phyloP scores from a whole-genome alignment of 176 grass and related monocot genomes.

The Juncus inflexus region DNA sequence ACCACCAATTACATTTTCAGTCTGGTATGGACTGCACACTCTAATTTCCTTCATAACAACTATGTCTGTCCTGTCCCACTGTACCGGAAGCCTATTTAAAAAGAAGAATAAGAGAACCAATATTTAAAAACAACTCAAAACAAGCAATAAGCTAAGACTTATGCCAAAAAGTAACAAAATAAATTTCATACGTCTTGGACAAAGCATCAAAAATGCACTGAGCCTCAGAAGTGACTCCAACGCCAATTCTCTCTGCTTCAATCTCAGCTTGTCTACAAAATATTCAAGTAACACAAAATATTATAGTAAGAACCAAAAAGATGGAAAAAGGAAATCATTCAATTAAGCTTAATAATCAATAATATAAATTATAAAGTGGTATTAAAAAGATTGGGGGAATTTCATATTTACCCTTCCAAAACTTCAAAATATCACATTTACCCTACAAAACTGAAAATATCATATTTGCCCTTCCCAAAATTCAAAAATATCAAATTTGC shows the following conservation, averaged over 20 bases:
- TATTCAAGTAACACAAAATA: conserved; percentile 24
- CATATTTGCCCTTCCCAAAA: too few relatives aligned
- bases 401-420: too few relatives aligned
- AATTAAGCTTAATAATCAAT: conserved; percentile 5
- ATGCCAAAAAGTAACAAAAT: conserved; percentile 12
- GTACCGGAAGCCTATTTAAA: conserved; percentile 79
- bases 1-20: conserved; percentile 89
- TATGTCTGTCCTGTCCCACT: conserved; percentile 92
- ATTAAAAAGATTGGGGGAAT: not conserved
- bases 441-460: too few relatives aligned
- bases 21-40: conserved; percentile 80
- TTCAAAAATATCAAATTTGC: too few relatives aligned
- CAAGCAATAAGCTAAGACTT: not conserved
- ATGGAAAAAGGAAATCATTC: not conserved
- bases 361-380: too few relatives aligned
- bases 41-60: conserved; percentile 89
- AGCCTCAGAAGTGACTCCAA: conserved; percentile 85
- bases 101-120: conserved; percentile 9
- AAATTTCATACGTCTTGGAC: conserved; percentile 75
- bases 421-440: too few relatives aligned
- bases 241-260: conserved; percentile 85
- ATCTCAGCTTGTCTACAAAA: conserved; percentile 75
- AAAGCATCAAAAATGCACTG: conserved; percentile 95
- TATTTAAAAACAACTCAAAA: not conserved
- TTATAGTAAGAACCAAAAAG: not conserved